Evolutionary conservation across 129 eudicot species (phyloP).

Genomic region (Artemisia tridentata): DNA sequence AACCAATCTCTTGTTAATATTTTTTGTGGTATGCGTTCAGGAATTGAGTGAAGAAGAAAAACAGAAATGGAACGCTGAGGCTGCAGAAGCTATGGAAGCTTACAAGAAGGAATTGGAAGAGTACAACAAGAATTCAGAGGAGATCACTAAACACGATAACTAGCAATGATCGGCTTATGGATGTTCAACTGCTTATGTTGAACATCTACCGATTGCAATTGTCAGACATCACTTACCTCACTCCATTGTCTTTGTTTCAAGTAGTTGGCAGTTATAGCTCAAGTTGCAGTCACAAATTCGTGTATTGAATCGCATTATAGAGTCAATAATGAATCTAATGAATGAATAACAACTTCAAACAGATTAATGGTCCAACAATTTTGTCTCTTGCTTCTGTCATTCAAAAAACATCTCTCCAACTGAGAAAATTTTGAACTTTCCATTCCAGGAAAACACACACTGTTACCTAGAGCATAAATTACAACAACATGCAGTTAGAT

Average conservation of each 20-base stretch:
- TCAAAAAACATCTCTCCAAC: too few relatives aligned
- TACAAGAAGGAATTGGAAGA: slow-evolving; percentile 81
- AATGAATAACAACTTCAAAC: too few relatives aligned
- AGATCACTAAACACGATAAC: slow-evolving; percentile 20
- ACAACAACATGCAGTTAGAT: too few relatives aligned
- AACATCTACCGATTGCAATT: slow-evolving; percentile 13
- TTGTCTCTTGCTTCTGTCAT: too few relatives aligned
- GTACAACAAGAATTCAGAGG: slow-evolving; percentile 49
- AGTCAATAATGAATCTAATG: too few relatives aligned
- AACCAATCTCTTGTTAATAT: background rate
- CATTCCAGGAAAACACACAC: too few relatives aligned
- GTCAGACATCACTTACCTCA: background rate
- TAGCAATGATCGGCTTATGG: slow-evolving; percentile 2
- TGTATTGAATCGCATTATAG: background rate
- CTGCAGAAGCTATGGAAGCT: slow-evolving; percentile 71
- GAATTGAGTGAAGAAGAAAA: slow-evolving; percentile 75
- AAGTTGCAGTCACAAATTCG: background rate
- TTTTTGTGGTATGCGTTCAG: slow-evolving; percentile 19
- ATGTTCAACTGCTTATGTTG: slow-evolving; percentile 75
- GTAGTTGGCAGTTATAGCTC: background rate
- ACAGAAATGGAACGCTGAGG: slow-evolving; percentile 61
- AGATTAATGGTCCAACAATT: too few relatives aligned
- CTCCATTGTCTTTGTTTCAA: background rate
- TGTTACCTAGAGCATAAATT: too few relatives aligned
- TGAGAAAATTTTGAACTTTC: too few relatives aligned